Percentiles rank a stretch among this genome's conserved stretches.
phyloP scores from a whole-genome alignment of 768 basidiomycete genomes.

The Cystofilobasidium capitatum region DNA sequence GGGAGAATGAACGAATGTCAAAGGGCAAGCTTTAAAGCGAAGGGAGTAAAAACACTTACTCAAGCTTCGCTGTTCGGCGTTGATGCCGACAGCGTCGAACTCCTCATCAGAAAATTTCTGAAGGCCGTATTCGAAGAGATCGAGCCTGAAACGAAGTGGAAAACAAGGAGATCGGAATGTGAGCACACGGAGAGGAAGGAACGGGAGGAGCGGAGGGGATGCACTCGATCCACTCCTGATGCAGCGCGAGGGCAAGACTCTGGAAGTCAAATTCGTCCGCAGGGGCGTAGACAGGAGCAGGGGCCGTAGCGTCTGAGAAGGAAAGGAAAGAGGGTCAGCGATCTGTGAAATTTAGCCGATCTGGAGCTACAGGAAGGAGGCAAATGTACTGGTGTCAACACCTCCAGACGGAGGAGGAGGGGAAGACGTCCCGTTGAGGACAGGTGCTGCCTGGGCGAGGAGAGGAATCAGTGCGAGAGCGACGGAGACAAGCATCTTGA shows the following conservation, averaged over 20 bases:
- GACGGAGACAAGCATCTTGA: too few relatives aligned
- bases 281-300: slow-evolving; percentile 17
- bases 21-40: not conserved
- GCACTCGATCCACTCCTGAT: slow-evolving; percentile 50
- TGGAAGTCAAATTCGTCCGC: slow-evolving; percentile 23
- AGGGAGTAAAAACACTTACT: not conserved
- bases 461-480: slow-evolving; percentile 1
- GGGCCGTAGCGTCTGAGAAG: slow-evolving; percentile 3
- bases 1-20: slow-evolving; percentile 22
- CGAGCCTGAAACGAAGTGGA: slow-evolving; percentile 33
- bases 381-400: not conserved
- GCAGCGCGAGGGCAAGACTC: slow-evolving; percentile 20
- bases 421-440: not conserved
- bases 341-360: not conserved
- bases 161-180: not conserved
- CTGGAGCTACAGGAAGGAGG: not conserved
- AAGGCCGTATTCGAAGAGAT: slow-evolving; percentile 53
- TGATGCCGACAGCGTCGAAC: slow-evolving; percentile 51
- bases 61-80: slow-evolving; percentile 43
- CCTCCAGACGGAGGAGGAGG: slow-evolving; percentile 16
- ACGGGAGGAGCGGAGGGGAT: slow-evolving; percentile 31
- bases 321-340: not conserved
- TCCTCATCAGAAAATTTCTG: slow-evolving; percentile 49
- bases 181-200: not conserved
- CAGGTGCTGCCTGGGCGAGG: not conserved